Base-by-base conservation (phyloP, 1,284 basidiomycete genomes). In the Gomphus bonarii region DNA sequence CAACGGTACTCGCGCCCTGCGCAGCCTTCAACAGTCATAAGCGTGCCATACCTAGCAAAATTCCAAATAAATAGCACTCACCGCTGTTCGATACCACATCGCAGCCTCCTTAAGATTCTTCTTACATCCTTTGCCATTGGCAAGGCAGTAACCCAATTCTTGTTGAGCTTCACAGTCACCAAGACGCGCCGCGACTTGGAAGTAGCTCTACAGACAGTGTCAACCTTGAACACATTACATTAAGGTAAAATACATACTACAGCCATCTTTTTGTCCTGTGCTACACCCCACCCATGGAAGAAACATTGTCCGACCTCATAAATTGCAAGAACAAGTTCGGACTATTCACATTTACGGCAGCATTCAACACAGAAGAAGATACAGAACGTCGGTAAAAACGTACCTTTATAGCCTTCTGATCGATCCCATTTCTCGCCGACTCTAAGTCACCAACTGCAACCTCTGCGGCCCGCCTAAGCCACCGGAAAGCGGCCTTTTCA, bases 231-330 rank as follows among this genome's bases (percentile, higher is more conserved):
- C 57, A n/a, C n/a, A 53, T 11, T n/a, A 14, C 31, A 20, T n/a
- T 18, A 43, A 7, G 56, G 58, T 50, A 22, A 28, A 31, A 53
- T 55, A 80, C 84, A 56, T 65, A 86, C 84, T 50, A 90, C 82
- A 12, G 82, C 89, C 86, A 91, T 90, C 73, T 84, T 85, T 71
- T 85, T 86, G 69, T 95, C 91, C 70, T 90, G 90, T 54, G 75
- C 70, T 12, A 91, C 82, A 5, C 91, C 92, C 90, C 92, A 95
- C 0, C 92, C 92, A 61, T 90, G 88, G 67, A 89, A 90, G 70
- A 92, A 94, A 67, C 91, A 93, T 68, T 92, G 89, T 1, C 89
- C 92, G 6, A 95, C 87, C 71, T 95, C 92, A 66, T 94, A 92
- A 49, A 95, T 88, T 1, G 91, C 90, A 30, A 95, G 75, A 38